phyloP scores from a whole-genome alignment of 345 rosid species.

The Linum tenue region DNA sequence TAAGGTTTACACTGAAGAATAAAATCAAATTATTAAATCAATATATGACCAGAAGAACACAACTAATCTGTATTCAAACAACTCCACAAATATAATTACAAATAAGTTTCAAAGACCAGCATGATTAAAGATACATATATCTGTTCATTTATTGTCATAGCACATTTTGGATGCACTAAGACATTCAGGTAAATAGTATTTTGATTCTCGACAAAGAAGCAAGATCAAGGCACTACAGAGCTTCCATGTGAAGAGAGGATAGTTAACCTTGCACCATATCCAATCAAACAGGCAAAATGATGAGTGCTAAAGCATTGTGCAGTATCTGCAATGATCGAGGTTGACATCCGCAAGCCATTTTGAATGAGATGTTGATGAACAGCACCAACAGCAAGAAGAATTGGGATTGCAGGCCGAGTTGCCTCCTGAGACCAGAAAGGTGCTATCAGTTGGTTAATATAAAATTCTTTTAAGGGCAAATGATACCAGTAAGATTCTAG shows the following conservation, averaged over 20 bases:
- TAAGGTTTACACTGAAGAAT: not conserved
- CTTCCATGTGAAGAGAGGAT: conserved; percentile 8
- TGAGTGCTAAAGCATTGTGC: conserved; percentile 99
- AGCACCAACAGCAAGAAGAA: conserved; percentile 94
- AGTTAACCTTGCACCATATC: conserved; percentile 92
- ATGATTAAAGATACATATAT: not conserved
- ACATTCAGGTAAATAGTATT: not conserved
- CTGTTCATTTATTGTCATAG: too few relatives aligned
- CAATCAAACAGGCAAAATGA: conserved; percentile 96
- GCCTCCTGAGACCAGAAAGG: conserved; percentile 51
- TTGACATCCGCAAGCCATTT: conserved; percentile 89
- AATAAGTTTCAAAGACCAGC: not conserved
- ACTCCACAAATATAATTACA: not conserved
- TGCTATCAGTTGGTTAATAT: not conserved
- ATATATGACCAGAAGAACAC: not conserved
- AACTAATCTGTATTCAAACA: not conserved
- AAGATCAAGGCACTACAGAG: not conserved
- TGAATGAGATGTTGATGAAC: conserved; percentile 99
- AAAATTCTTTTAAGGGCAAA: not conserved
- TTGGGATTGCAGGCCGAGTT: conserved; percentile 86
- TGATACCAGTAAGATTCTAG: not conserved
- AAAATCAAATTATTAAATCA: not conserved
- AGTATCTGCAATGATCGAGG: conserved; percentile 88
- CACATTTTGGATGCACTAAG: not conserved
- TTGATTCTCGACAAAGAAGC: not conserved